Evolutionary conservation across 1,284 basidiomycete genomes (phyloP).

Genomic region (Tremellales sp.): DNA sequence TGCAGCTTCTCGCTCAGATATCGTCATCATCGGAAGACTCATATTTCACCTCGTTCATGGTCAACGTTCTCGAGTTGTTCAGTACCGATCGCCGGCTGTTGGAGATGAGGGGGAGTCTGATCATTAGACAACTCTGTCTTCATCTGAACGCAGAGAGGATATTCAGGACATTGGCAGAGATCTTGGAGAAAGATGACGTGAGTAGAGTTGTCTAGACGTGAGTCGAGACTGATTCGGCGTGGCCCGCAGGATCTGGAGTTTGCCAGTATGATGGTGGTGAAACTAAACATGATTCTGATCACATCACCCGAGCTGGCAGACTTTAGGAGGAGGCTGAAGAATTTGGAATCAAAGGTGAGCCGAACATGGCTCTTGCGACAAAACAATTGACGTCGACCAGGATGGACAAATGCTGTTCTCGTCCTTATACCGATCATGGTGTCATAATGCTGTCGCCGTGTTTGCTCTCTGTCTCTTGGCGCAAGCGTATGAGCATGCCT

Average conservation of each 20-base stretch:
- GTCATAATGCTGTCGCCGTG: conserved; percentile 94
- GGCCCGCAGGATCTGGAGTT: conserved; percentile 80
- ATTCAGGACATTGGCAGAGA: conserved; percentile 92
- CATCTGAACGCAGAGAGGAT: conserved; percentile 94
- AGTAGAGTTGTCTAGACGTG: conserved; percentile 30
- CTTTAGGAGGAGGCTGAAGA: conserved; percentile 88
- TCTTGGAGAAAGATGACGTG: conserved; percentile 95
- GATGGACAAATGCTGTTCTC: conserved; percentile 90
- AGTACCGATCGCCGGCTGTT: conserved; percentile 88
- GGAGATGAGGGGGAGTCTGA: conserved; percentile 89
- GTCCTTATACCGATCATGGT: conserved; percentile 94
- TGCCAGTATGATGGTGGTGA: conserved; percentile 94
- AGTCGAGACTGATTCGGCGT: conserved; percentile 6
- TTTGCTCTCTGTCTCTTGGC: conserved; percentile 94
- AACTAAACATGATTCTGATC: conserved; percentile 93
- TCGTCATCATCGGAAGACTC: conserved; percentile 84
- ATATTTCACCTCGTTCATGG: conserved; percentile 95
- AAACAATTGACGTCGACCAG: conserved; percentile 51
- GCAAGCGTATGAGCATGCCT: conserved; percentile 98
- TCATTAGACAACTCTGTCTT: conserved; percentile 91
- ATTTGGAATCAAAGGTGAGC: conserved; percentile 81
- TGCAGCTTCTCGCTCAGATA: conserved; percentile 94
- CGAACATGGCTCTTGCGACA: background rate
- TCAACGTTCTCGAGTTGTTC: conserved; percentile 88
- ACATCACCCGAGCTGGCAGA: conserved; percentile 93